A percentile compares a stretch with the other conserved stretches of the same genome.
Conservation (phyloP, 495 filamentous ascomycete genomes). For the Cenococcum geophilum region DNA sequence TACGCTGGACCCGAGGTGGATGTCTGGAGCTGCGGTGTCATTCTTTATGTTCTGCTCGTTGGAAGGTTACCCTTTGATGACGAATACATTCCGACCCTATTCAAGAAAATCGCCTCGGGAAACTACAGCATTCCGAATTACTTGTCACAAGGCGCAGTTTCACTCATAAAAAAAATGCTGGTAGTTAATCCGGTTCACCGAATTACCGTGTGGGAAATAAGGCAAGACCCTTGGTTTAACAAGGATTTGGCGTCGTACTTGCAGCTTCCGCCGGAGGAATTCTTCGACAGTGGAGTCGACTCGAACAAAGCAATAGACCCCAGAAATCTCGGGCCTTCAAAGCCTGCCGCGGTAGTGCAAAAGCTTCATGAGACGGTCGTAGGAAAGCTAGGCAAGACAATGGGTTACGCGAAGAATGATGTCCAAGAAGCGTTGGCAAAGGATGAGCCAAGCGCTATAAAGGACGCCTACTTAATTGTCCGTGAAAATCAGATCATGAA, state of each 20-base stretch:
- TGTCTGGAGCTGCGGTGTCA: conserved; percentile 98
- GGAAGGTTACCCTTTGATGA: conserved; percentile 94
- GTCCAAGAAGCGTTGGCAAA: conserved; percentile 88
- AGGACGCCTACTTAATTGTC: conserved; percentile 97
- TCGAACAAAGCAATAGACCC: conserved; percentile 81
- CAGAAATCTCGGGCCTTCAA: conserved; percentile 67
- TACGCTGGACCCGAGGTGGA: conserved; percentile 98
- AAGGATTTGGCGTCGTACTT: conserved; percentile 80
- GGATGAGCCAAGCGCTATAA: conserved; percentile 93
- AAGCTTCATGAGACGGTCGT: conserved; percentile 88
- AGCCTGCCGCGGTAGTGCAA: conserved; percentile 69
- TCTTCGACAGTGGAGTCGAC: conserved; percentile 86
- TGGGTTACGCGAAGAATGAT: conserved; percentile 93
- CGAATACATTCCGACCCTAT: conserved; percentile 83
- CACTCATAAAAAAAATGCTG: conserved; percentile 86
- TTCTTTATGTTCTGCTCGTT: conserved; percentile 89
- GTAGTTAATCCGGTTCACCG: conserved; percentile 90
- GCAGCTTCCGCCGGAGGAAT: conserved; percentile 84
- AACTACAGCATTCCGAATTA: conserved; percentile 84
- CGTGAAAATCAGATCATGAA: conserved; percentile 98
- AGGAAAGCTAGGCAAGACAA: conserved; percentile 90
- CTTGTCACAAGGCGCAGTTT: conserved; percentile 76
- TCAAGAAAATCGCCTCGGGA: conserved; percentile 84
- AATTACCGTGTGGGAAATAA: conserved; percentile 88
- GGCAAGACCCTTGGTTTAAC: conserved; percentile 90